A percentile compares a stretch with the other conserved stretches of the same genome.
phyloP scores from a whole-genome alignment of 2,329 filamentous ascomycete genomes.

The Stachybotrys echinatus region DNA sequence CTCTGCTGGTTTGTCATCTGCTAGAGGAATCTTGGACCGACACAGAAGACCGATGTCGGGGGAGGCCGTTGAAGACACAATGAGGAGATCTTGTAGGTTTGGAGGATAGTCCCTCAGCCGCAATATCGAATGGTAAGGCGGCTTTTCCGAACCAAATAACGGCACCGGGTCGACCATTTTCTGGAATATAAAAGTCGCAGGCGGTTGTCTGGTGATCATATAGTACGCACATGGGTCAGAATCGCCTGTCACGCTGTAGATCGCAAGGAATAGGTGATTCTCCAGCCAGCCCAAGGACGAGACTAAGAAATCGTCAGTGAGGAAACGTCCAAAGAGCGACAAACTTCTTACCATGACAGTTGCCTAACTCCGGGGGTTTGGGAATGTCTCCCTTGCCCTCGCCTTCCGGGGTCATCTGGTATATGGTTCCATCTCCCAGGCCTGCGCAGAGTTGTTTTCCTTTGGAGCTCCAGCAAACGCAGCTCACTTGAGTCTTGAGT shows the following conservation, averaged over 20 bases:
- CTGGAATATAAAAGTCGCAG: conserved; percentile 61
- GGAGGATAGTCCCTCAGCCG: conserved; percentile 78
- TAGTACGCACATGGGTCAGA: conserved; percentile 66
- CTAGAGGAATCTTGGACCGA: conserved; percentile 64
- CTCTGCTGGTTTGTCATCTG: conserved; percentile 52
- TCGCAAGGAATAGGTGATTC: conserved; percentile 75
- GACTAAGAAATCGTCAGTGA: conserved; percentile 40
- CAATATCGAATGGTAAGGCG: conserved; percentile 72
- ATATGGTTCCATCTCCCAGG: conserved; percentile 70
- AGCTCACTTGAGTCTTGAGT: conserved; percentile 72
- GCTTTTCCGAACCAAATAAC: conserved; percentile 60
- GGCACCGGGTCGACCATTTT: conserved; percentile 70
- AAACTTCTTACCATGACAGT: conserved; percentile 59
- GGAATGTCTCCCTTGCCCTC: conserved; percentile 73
- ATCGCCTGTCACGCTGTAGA: conserved; percentile 65
- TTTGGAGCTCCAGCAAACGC: conserved; percentile 83
- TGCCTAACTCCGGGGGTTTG: conserved; percentile 60
- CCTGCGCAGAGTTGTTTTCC: conserved; percentile 93
- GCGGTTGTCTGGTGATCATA: conserved; percentile 64
- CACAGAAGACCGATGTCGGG: conserved; percentile 76
- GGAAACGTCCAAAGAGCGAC: conserved; percentile 5
- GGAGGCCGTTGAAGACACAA: conserved; percentile 76
- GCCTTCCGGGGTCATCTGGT: conserved; percentile 81
- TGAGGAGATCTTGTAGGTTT: conserved; percentile 71
- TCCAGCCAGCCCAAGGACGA: conserved; percentile 84